These are phyloP conservation scores for Pholiota adiposa DNA, from an alignment of 1,284 basidiomycete genomes.

Conservation along the genomic window DNA sequence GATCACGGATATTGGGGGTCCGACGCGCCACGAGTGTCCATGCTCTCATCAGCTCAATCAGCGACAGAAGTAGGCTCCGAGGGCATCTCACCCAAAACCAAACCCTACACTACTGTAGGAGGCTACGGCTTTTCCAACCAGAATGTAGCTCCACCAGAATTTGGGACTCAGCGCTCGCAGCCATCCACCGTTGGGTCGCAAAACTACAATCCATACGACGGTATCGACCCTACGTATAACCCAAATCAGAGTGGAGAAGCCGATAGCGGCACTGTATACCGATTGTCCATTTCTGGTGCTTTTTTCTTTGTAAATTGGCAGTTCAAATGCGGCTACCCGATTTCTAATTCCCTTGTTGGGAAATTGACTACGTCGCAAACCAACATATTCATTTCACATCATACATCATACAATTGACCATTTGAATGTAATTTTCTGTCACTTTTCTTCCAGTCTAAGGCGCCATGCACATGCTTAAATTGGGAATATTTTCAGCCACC, in stretches of 20 bases:
- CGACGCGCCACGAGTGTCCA: not conserved
- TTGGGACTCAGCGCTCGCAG: slow-evolving; percentile 6
- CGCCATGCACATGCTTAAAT: not conserved
- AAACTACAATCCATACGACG: slow-evolving; percentile 6
- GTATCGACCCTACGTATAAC: not conserved
- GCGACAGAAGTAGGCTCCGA: slow-evolving; percentile 7
- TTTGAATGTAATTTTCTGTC: too few species aligned
- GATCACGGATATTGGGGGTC: not conserved
- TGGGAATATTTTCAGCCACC: slow-evolving; percentile 5
- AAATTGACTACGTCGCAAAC: too few species aligned
- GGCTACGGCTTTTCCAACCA: slow-evolving; percentile 2
- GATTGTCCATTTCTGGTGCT: too few species aligned
- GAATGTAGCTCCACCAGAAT: not conserved
- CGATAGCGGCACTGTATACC: too few species aligned
- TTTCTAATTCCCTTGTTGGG: too few species aligned
- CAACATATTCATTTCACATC: too few species aligned
- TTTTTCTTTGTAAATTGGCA: too few species aligned
- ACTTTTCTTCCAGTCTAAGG: too few species aligned
- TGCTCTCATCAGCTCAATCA: slow-evolving; percentile 3
- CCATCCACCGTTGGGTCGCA: not conserved
- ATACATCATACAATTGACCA: too few species aligned
- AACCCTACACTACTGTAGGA: not conserved
- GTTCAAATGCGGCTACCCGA: too few species aligned
- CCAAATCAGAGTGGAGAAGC: not conserved
- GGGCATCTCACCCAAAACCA: not conserved